Evolutionary conservation across 2,329 filamentous ascomycete genomes (phyloP).

Genomic region (Aplosporella prunicola): DNA sequence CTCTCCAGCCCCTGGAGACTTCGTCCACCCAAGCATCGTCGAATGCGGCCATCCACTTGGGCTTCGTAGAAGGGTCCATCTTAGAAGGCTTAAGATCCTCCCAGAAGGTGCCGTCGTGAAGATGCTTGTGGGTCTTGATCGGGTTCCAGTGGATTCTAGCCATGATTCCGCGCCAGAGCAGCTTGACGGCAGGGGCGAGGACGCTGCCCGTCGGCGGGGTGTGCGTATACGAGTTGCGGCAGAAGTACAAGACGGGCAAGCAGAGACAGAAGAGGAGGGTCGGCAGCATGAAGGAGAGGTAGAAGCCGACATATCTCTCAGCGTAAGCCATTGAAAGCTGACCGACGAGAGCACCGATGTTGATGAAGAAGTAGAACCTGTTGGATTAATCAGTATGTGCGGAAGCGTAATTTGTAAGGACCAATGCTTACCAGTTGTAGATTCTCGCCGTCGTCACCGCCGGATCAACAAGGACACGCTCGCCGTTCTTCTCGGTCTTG

Average conservation of each 20-base stretch:
- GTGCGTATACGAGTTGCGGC: slow-evolving; percentile 52
- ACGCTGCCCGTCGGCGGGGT: slow-evolving; percentile 59
- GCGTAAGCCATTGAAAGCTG: slow-evolving; percentile 31
- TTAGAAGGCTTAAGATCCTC: slow-evolving; percentile 56
- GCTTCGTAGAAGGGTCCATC: slow-evolving; percentile 44
- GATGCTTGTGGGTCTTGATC: slow-evolving; percentile 44
- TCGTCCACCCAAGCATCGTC: slow-evolving; percentile 78
- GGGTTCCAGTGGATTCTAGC: slow-evolving; percentile 51
- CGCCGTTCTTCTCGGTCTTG: slow-evolving; percentile 40
- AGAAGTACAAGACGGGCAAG: slow-evolving; percentile 49
- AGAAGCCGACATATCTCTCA: slow-evolving; percentile 54
- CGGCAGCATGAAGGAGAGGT: slow-evolving; percentile 59
- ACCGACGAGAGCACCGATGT: slow-evolving; percentile 27
- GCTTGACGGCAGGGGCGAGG: slow-evolving; percentile 52
- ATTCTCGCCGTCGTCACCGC: slow-evolving; percentile 57
- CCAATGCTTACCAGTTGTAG: slow-evolving; percentile 55
- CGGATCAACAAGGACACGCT: slow-evolving; percentile 57
- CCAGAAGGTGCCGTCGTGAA: slow-evolving; percentile 51
- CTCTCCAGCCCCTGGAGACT: slow-evolving; percentile 51
- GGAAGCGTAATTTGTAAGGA: no score
- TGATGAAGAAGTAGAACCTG: slow-evolving; percentile 32
- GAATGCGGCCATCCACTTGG: slow-evolving; percentile 67
- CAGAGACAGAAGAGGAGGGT: slow-evolving; percentile 54
- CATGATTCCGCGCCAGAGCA: slow-evolving; percentile 50
- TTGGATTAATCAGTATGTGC: no score